Conservation (phyloP, 2,329 filamentous ascomycete genomes). For the Paraphoma chrysanthemicola region DNA sequence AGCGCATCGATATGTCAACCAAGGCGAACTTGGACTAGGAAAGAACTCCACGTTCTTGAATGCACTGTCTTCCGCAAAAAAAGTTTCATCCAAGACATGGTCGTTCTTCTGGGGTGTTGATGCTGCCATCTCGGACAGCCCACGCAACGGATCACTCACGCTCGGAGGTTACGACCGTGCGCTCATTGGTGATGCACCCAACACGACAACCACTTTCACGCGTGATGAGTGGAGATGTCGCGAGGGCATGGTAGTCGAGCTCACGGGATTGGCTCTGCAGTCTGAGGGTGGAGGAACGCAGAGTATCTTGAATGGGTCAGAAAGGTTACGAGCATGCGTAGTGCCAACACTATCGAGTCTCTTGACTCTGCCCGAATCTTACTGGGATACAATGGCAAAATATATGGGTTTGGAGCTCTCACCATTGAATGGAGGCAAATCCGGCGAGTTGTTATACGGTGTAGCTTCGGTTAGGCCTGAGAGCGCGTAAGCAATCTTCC, state of each 20-base stretch:
- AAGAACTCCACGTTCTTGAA: not conserved
- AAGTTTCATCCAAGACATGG: conserved; percentile 3
- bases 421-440: not conserved
- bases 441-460: not conserved
- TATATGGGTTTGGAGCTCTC: not conserved
- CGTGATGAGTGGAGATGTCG: conserved; percentile 2
- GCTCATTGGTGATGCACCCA: not conserved
- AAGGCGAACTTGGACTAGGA: conserved; percentile 2
- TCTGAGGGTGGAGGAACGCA: not conserved
- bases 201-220: conserved; percentile 4
- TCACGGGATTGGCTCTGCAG: conserved; percentile 1
- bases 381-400: conserved; percentile 1
- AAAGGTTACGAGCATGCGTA: conserved; percentile 1
- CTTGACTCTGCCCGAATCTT: not conserved
- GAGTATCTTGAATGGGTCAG: conserved; percentile 1
- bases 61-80: not conserved
- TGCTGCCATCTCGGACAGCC: not conserved
- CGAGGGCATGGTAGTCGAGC: conserved; percentile 5
- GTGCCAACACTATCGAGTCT: conserved; percentile 1
- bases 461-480: not conserved
- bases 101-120: conserved; percentile 4
- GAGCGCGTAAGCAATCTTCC: not conserved
- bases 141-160: conserved; percentile 2
- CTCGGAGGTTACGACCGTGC: conserved; percentile 3
- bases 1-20: not conserved